Percentiles rank a stretch among this genome's conserved stretches.
phyloP scores from a whole-genome alignment of 139 green algal species.

The Astrephomene gubernaculifera region DNA sequence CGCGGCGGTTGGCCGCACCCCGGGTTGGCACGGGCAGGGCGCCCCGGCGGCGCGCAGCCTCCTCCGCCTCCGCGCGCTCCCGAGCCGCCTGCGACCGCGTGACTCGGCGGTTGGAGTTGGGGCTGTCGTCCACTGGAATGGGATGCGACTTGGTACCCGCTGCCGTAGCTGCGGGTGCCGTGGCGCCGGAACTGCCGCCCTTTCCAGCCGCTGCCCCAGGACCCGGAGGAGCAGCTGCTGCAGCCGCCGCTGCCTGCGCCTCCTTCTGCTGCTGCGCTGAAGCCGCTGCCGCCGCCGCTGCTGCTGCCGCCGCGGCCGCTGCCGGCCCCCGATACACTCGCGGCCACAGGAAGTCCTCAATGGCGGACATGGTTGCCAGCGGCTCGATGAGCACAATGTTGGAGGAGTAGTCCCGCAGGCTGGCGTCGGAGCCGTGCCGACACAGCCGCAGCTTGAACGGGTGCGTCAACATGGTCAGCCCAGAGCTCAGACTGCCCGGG shows the following conservation, averaged over 20 bases:
- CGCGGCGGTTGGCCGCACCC: conserved; percentile 14
- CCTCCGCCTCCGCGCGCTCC: conserved; percentile 19
- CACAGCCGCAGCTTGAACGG: conserved; percentile 94
- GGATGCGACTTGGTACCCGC: conserved; percentile 22
- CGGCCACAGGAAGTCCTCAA: conserved; percentile 97
- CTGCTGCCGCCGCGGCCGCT: background rate
- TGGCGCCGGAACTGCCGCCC: background rate
- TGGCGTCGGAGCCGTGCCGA: conserved; percentile 46
- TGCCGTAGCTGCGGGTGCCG: background rate
- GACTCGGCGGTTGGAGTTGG: background rate
- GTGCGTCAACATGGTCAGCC: conserved; percentile 85
- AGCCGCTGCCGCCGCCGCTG: conserved; percentile 24
- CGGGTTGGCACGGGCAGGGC: background rate
- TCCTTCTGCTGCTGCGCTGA: background rate
- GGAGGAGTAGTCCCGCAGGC: conserved; percentile 85
- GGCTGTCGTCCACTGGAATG: background rate
- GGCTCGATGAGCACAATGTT: conserved; percentile 97
- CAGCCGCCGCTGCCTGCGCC: conserved; percentile 1
- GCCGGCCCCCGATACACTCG: conserved; percentile 69
- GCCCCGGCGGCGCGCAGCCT: background rate
- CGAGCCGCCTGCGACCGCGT: conserved; percentile 29
- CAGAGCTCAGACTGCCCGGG: conserved; percentile 66
- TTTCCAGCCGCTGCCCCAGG: background rate
- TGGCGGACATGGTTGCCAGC: conserved; percentile 89
- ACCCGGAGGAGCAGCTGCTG: background rate